Conservation (phyloP, 2,329 filamentous ascomycete genomes). For the Claviceps arundinis region DNA sequence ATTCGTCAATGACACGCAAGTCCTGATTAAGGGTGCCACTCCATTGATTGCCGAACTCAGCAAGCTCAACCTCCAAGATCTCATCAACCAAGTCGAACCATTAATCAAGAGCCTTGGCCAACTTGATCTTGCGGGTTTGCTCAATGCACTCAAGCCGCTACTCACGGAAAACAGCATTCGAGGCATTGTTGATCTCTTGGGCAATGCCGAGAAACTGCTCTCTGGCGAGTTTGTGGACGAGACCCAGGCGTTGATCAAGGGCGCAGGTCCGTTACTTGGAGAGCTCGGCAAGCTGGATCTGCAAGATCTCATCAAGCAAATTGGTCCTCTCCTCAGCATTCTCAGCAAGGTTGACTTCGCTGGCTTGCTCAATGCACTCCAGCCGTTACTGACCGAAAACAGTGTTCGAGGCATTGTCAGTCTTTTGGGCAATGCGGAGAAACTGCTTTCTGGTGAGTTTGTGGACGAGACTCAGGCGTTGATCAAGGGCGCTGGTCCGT, state of each 20-base stretch:
- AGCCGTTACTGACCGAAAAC: slow-evolving; percentile 15
- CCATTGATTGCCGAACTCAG: not conserved
- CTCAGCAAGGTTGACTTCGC: slow-evolving; percentile 18
- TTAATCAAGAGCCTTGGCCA: slow-evolving; percentile 6
- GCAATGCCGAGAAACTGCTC: not conserved
- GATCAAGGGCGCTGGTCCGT: not conserved
- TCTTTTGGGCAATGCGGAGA: slow-evolving; percentile 17
- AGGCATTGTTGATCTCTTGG: slow-evolving; percentile 1
- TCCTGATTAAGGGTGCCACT: not conserved
- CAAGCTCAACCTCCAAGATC: not conserved
- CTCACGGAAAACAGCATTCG: slow-evolving; percentile 16
- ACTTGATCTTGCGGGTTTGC: slow-evolving; percentile 18
- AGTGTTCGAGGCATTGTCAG: slow-evolving; percentile 20
- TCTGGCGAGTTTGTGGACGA: not conserved
- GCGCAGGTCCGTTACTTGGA: not conserved
- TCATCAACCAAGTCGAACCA: not conserved
- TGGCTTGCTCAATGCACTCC: slow-evolving; percentile 14
- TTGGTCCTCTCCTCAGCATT: not conserved
- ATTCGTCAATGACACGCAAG: not conserved
- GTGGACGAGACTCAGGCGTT: slow-evolving; percentile 16
- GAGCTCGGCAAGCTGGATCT: not conserved
- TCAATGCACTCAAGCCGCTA: slow-evolving; percentile 15
- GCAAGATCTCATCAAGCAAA: not conserved
- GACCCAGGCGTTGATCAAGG: not conserved
- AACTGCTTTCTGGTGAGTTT: slow-evolving; percentile 15